phyloP scores from a whole-genome alignment of 306 rosid genomes.

The Albizia julibrissin region DNA sequence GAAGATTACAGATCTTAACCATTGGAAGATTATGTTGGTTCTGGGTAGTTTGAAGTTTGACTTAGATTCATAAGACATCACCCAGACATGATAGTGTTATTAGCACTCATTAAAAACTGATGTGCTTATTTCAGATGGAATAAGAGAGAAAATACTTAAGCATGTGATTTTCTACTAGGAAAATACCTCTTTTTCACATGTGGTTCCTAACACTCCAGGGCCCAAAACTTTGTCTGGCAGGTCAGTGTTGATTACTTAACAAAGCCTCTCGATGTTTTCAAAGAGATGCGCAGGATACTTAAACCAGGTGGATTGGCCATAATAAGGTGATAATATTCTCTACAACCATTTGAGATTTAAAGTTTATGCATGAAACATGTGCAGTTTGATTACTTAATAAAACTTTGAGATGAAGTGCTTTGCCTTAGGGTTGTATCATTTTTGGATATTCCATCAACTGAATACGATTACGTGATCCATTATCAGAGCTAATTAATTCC shows the following conservation, averaged over 20 bases:
- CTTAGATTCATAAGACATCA: background rate
- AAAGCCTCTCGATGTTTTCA: conserved; percentile 73
- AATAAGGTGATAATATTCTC: conserved; percentile 57
- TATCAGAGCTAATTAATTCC: background rate
- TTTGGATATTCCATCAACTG: conserved; percentile 7
- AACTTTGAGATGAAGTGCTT: conserved; percentile 11
- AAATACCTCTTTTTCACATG: background rate
- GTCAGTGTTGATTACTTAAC: conserved; percentile 85
- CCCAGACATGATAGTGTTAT: background rate
- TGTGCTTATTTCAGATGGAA: background rate
- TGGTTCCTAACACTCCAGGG: background rate
- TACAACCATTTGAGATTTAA: conserved; percentile 8
- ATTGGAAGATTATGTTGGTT: background rate
- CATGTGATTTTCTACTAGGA: background rate
- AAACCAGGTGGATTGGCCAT: conserved; percentile 84
- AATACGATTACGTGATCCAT: background rate
- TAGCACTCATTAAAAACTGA: background rate
- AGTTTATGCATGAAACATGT: background rate
- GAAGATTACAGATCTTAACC: background rate
- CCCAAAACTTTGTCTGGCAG: conserved; percentile 40
- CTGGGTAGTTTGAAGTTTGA: background rate
- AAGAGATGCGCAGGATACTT: conserved; percentile 68
- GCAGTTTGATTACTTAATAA: conserved; percentile 14
- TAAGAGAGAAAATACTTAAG: background rate
- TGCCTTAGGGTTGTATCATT: conserved; percentile 1